Percentiles rank a stretch among this genome's conserved stretches.
These are phyloP conservation scores for Aspergillus baeticus DNA, from an alignment of 495 filamentous ascomycete species.

Conservation along the genomic window DNA sequence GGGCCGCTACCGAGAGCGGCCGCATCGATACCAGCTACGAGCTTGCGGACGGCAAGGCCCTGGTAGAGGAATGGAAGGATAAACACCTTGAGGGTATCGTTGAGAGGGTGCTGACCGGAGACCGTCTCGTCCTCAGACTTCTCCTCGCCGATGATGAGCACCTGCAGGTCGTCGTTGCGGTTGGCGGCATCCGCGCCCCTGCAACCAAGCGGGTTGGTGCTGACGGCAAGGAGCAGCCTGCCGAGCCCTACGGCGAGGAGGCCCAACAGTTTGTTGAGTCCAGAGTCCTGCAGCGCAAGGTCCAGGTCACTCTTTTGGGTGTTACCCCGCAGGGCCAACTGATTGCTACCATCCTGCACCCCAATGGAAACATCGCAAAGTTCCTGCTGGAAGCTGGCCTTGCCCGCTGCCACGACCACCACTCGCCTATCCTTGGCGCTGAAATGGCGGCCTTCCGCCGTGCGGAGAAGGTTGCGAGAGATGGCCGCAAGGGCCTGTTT, in stretches of 20 bases:
- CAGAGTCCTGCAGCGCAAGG: conserved; percentile 79
- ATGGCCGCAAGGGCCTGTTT: conserved; percentile 70
- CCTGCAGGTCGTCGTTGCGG: conserved; percentile 76
- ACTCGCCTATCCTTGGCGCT: conserved; percentile 80
- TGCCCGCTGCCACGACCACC: conserved; percentile 89
- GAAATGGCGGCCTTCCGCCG: conserved; percentile 84
- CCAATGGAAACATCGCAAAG: conserved; percentile 85
- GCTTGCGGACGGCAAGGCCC: conserved; percentile 64
- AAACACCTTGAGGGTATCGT: conserved; percentile 75
- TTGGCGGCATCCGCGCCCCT: conserved; percentile 87
- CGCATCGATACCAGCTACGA: conserved; percentile 78
- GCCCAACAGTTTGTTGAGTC: conserved; percentile 82
- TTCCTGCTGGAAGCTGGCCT: conserved; percentile 84
- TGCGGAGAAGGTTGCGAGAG: conserved; percentile 83
- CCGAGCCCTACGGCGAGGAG: conserved; percentile 84
- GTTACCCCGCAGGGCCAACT: conserved; percentile 84
- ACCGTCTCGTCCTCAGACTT: conserved; percentile 83
- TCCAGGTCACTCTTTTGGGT: conserved; percentile 78
- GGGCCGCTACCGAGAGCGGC: conserved; percentile 56
- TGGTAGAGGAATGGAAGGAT: conserved; percentile 76
- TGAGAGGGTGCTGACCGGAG: conserved; percentile 87
- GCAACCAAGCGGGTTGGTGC: conserved; percentile 77
- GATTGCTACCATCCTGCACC: conserved; percentile 77
- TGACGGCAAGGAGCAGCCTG: conserved; percentile 76
- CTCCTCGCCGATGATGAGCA: conserved; percentile 75